Conservation (phyloP, 1,139 yeast genomes). For the Kodamaea anthophila region DNA sequence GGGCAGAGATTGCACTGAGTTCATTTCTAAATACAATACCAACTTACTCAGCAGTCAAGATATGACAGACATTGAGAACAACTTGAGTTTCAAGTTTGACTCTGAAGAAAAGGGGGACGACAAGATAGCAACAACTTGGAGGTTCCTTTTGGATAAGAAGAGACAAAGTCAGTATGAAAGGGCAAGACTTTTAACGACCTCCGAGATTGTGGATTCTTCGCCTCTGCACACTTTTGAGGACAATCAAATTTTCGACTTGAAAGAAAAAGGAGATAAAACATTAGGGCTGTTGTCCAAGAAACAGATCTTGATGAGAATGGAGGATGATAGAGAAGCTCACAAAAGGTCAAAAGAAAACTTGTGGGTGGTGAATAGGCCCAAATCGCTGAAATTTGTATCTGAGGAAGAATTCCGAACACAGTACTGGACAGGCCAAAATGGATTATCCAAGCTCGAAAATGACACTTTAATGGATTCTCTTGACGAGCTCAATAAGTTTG, state of each 20-base stretch:
- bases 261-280: slow-evolving; percentile 19
- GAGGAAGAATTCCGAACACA: slow-evolving; percentile 54
- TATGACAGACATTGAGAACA: slow-evolving; percentile 22
- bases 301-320: slow-evolving; percentile 70
- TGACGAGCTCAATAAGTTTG: slow-evolving; percentile 49
- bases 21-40: slow-evolving; percentile 21
- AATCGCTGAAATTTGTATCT: slow-evolving; percentile 28
- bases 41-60: slow-evolving; percentile 32
- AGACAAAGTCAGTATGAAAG: slow-evolving; percentile 49
- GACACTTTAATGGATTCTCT: slow-evolving; percentile 38
- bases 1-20: slow-evolving; percentile 25
- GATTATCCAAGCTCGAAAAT: slow-evolving; percentile 43
- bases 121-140: slow-evolving; percentile 37
- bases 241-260: slow-evolving; percentile 25
- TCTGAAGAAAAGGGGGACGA: slow-evolving; percentile 17
- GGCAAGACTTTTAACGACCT: slow-evolving; percentile 27
- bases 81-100: slow-evolving; percentile 16
- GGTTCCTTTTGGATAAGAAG: slow-evolving; percentile 39
- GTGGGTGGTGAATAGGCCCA: slow-evolving; percentile 60
- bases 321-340: slow-evolving; percentile 80
- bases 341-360: slow-evolving; percentile 70
- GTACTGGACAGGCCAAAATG: slow-evolving; percentile 49
- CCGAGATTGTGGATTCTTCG: slow-evolving; percentile 15
- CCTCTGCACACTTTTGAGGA: slow-evolving; percentile 15
- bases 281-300: slow-evolving; percentile 34